phyloP scores from a whole-genome alignment of 1,284 basidiomycete genomes.

The Cutaneotrichosporon cyanovorans region DNA sequence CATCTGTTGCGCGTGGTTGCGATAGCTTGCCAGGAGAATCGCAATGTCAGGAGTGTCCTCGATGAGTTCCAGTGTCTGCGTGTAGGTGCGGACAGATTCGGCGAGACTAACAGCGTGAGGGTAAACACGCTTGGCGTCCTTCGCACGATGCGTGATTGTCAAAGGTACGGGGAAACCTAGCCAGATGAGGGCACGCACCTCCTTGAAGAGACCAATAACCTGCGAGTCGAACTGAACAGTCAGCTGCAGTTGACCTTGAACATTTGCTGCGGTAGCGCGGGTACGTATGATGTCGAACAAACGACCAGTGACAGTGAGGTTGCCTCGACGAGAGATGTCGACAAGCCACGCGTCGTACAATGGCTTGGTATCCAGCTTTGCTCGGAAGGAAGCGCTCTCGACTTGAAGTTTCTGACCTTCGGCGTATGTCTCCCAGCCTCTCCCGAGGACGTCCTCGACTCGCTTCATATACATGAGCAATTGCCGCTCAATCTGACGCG shows the following conservation, averaged over 20 bases:
- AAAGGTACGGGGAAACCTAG: slow-evolving; percentile 91
- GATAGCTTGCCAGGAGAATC: slow-evolving; percentile 84
- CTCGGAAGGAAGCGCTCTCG: slow-evolving; percentile 83
- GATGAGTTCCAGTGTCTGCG: slow-evolving; percentile 84
- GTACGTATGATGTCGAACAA: slow-evolving; percentile 89
- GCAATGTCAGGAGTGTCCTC: slow-evolving; percentile 83
- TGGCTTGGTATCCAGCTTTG: slow-evolving; percentile 88
- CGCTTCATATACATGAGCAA: slow-evolving; percentile 96
- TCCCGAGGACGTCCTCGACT: slow-evolving; percentile 97
- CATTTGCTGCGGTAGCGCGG: slow-evolving; percentile 50
- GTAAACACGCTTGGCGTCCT: slow-evolving; percentile 95
- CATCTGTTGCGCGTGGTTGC: slow-evolving; percentile 85
- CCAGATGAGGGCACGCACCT: slow-evolving; percentile 92
- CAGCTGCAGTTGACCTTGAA: slow-evolving; percentile 69
- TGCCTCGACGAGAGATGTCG: slow-evolving; percentile 76
- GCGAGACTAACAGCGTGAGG: slow-evolving; percentile 96
- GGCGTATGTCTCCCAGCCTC: slow-evolving; percentile 98
- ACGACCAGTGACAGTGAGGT: slow-evolving; percentile 83
- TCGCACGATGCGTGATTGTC: slow-evolving; percentile 89
- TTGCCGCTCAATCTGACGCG: slow-evolving; percentile 93
- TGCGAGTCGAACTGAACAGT: slow-evolving; percentile 96
- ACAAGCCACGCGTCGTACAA: slow-evolving; percentile 94
- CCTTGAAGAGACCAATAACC: slow-evolving; percentile 96
- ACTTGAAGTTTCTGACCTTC: slow-evolving; percentile 94
- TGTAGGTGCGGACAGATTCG: slow-evolving; percentile 95